Percentiles rank a stretch among this genome's conserved stretches.
Evolutionary conservation across 2,329 filamentous ascomycete genomes (phyloP).

Genomic region (Acephala macrosclerotiorum): DNA sequence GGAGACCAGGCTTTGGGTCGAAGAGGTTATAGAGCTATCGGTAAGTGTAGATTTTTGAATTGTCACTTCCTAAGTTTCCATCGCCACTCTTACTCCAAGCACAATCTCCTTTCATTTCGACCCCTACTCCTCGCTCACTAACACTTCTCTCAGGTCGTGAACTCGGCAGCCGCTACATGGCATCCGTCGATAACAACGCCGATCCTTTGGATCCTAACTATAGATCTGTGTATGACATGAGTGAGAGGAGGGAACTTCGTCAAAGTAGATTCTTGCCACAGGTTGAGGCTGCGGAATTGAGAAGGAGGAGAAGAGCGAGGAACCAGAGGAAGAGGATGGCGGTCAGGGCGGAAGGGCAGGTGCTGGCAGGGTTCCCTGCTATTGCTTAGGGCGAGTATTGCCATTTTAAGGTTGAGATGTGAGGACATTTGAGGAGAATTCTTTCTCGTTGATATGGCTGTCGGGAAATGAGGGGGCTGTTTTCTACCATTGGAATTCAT

Average conservation of each 20-base stretch:
- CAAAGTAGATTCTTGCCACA: neutral
- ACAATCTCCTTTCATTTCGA: too few species aligned
- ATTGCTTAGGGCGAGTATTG: too few species aligned
- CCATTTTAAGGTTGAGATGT: too few species aligned
- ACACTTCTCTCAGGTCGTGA: neutral
- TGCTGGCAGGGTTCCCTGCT: too few species aligned
- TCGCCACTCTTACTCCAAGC: neutral
- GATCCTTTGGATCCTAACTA: too few species aligned
- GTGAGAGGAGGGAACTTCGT: neutral
- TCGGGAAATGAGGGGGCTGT: too few species aligned
- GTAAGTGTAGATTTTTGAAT: neutral
- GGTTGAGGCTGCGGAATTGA: neutral
- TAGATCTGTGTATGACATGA: neutral
- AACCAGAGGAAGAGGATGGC: neutral
- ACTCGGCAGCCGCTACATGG: neutral
- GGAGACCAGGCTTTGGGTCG: too few species aligned
- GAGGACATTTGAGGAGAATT: too few species aligned
- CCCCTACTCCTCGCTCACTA: neutral
- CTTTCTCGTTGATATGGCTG: too few species aligned
- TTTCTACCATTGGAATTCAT: too few species aligned
- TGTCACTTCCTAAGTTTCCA: too few species aligned
- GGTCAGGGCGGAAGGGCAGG: neutral
- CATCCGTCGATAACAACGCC: neutral
- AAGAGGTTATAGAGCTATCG: too few species aligned
- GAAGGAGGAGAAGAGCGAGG: constrained; percentile 8